phyloP scores from a whole-genome alignment of 2,329 filamentous ascomycete species.

The Huntiella savannae region DNA sequence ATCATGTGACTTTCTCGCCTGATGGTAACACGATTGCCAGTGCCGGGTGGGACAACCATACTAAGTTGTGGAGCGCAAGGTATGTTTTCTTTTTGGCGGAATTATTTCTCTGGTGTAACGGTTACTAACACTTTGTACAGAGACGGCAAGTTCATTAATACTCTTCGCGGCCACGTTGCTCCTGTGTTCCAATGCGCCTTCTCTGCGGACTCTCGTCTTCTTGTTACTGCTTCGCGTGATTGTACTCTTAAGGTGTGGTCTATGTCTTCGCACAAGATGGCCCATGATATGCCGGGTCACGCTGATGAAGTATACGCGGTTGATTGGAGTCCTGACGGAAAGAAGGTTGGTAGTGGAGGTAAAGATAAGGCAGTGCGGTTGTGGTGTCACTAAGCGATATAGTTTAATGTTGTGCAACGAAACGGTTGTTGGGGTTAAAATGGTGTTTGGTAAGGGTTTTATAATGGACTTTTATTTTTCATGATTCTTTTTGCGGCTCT shows the following conservation, averaged over 20 bases:
- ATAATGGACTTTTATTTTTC: too few relatives aligned
- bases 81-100: conserved; percentile 21
- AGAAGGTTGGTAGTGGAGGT: conserved; percentile 75
- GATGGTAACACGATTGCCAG: conserved; percentile 78
- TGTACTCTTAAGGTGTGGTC: conserved; percentile 93
- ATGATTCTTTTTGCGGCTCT: too few relatives aligned
- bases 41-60: conserved; percentile 82
- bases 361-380: conserved; percentile 66
- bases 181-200: conserved; percentile 88
- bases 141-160: conserved; percentile 64
- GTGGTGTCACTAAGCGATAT: conserved; percentile 36
- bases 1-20: conserved; percentile 85
- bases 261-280: conserved; percentile 64
- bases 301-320: conserved; percentile 86
- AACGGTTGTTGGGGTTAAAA: background rate
- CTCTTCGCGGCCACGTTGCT: conserved; percentile 70
- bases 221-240: conserved; percentile 80
- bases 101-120: background rate
- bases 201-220: conserved; percentile 72
- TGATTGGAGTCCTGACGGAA: conserved; percentile 85
- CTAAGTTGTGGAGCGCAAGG: conserved; percentile 73
- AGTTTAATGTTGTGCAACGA: background rate
- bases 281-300: conserved; percentile 67
- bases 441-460: background rate
- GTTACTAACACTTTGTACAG: conserved; percentile 17